Percentiles rank a stretch among this genome's conserved stretches.
Evolutionary conservation across 345 rosid genomes (phyloP).

Genomic region (Zanthoxylum bungeanum): DNA sequence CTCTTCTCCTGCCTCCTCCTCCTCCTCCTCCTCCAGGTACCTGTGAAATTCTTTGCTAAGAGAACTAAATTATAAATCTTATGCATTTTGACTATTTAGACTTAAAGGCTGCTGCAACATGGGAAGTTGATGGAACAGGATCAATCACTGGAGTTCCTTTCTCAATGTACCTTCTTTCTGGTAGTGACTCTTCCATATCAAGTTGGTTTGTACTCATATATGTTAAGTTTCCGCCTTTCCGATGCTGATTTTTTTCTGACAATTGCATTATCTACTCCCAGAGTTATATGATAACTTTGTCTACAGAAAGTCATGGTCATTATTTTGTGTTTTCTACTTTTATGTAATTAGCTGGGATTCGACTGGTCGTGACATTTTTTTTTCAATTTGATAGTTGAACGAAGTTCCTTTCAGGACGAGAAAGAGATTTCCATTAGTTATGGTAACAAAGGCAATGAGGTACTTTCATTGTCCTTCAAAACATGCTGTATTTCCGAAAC

Average conservation of each 20-base stretch:
- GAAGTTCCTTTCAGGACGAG: slow-evolving; percentile 36
- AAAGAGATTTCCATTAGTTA: slow-evolving; percentile 85
- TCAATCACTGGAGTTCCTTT: slow-evolving; percentile 53
- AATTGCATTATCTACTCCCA: background rate
- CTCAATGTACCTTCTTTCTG: slow-evolving; percentile 91
- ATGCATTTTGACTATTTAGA: slow-evolving; percentile 32
- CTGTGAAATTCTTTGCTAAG: background rate
- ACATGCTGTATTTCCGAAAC: background rate
- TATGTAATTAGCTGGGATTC: slow-evolving; percentile 13
- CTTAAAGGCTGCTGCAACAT: slow-evolving; percentile 80
- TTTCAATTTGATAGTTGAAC: slow-evolving; percentile 43
- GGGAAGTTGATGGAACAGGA: slow-evolving; percentile 95
- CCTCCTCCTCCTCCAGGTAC: background rate
- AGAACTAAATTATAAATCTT: slow-evolving; percentile 11
- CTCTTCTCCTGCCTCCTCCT: background rate
- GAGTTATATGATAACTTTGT: background rate
- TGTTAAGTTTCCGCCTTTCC: background rate
- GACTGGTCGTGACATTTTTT: slow-evolving; percentile 10
- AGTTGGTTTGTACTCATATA: background rate
- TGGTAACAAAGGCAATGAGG: slow-evolving; percentile 98
- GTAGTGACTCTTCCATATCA: slow-evolving; percentile 33
- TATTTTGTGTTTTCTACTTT: slow-evolving; percentile 9
- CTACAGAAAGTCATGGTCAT: background rate
- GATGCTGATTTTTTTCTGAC: background rate
- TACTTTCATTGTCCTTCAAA: slow-evolving; percentile 25